Percentiles rank a stretch among this genome's conserved stretches.
phyloP scores from a whole-genome alignment of 1,139 yeast species.

The Pichiaceae sp. region DNA sequence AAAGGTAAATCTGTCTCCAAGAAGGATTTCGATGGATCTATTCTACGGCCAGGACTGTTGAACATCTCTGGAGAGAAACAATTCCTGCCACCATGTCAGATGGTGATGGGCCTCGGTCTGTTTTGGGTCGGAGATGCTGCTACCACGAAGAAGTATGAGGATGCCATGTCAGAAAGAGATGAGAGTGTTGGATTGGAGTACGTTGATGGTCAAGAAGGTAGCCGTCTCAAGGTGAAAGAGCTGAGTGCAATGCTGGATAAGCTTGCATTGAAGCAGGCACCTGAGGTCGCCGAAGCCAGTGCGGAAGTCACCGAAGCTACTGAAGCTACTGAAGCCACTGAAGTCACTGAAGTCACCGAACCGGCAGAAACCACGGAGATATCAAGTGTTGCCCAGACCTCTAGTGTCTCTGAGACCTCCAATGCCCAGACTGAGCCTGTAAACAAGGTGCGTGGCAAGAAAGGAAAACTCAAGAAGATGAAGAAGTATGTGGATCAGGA shows the following conservation, averaged over 20 bases:
- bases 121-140: conserved; percentile 63
- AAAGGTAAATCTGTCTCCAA: conserved; percentile 60
- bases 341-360: conserved; percentile 1
- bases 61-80: conserved; percentile 47
- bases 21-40: conserved; percentile 52
- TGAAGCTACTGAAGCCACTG: conserved; percentile 3
- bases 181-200: conserved; percentile 39
- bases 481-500: conserved; percentile 86
- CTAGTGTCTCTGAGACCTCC: conserved; percentile 5
- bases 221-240: conserved; percentile 16
- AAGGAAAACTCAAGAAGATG: conserved; percentile 74
- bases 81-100: conserved; percentile 69
- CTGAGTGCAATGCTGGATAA: conserved; percentile 20
- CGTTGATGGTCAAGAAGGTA: conserved; percentile 25
- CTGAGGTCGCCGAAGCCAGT: conserved; percentile 14
- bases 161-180: conserved; percentile 30
- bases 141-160: conserved; percentile 34
- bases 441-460: conserved; percentile 81
- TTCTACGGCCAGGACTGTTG: conserved; percentile 59
- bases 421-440: no score
- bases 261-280: conserved; percentile 27
- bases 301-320: conserved; percentile 8
- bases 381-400: no score
- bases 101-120: conserved; percentile 86
- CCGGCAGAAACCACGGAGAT: conserved; percentile 8